Evolutionary conservation across 805 yeast genomes (phyloP), one percentile per base, ranked within the genome.

Genomic region (Wickerhamiella lipophila): DNA sequence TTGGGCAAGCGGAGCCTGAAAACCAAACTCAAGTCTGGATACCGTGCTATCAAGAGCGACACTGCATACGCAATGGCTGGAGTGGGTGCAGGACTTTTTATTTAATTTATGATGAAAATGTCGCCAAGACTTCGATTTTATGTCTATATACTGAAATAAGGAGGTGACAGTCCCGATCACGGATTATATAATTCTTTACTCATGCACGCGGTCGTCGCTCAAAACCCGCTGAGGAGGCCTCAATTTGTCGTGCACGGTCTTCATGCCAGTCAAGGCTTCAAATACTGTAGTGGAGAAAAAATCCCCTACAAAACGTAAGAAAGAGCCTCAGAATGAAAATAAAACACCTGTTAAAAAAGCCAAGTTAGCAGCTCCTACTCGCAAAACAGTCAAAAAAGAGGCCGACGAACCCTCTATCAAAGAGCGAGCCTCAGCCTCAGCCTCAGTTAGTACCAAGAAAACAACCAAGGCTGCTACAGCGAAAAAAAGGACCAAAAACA

Each of bases 401-500:
- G 25, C 4, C 26, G 26, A 19, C 11, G 26, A 38, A 3, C 3
- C 15, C 16, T 30, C 35, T 30, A 15, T 9, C 13, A 15, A 30
- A 15, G 35, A 30, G 15, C 7, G n/a, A 12, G 9, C 27, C n/a
- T n/a, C n/a, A n/a, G n/a, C n/a, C n/a, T n/a, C n/a, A n/a, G n/a
- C n/a, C n/a, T n/a, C n/a, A n/a, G n/a, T n/a, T n/a, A n/a, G n/a
- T n/a, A n/a, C n/a, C n/a, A n/a, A n/a, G n/a, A n/a, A n/a, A n/a
- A n/a, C n/a, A n/a, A n/a, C n/a, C n/a, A n/a, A n/a, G n/a, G n/a
- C n/a, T n/a, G n/a, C n/a, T n/a, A n/a, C n/a, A 23, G 26, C 26
- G 8, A 26, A 30, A 6, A 47, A 51, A 15, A 18, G 32, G 2
- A 36, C 43, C 16, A 49, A 48, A 32, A 49, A 45, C 22, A 36